These are phyloP conservation scores for Komagataella pseudopastoris DNA, from an alignment of 805 yeast species.

Conservation along the genomic window DNA sequence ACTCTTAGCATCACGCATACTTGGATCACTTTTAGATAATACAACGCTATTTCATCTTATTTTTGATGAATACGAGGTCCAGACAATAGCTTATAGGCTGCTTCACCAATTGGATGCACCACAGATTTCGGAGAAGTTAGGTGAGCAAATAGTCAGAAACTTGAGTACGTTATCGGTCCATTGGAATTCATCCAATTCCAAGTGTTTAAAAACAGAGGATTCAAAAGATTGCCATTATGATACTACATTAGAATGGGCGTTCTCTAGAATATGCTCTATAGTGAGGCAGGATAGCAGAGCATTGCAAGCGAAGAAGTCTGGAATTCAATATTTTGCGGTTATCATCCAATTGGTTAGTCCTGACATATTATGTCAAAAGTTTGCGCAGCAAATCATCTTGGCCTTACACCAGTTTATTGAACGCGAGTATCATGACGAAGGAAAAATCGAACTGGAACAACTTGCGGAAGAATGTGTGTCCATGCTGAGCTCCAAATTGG, in stretches of 20 bases:
- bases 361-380: conserved; percentile 24
- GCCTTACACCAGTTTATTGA: conserved; percentile 38
- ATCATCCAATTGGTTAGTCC: conserved; percentile 23
- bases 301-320: conserved; percentile 46
- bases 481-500: conserved; percentile 53
- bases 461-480: conserved; percentile 55
- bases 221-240: conserved; percentile 11
- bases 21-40: conserved; percentile 33
- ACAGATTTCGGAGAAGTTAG: conserved; percentile 45
- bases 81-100: conserved; percentile 50
- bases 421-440: conserved; percentile 22
- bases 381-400: conserved; percentile 33
- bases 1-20: conserved; percentile 44
- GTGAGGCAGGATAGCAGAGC: conserved; percentile 51
- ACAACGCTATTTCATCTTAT: conserved; percentile 17
- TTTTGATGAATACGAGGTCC: conserved; percentile 36
- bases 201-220: conserved; percentile 14
- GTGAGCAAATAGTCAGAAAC: conserved; percentile 52
- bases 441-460: conserved; percentile 35
- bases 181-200: conserved; percentile 40
- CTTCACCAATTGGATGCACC: conserved; percentile 82
- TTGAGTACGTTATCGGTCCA: conserved; percentile 42
- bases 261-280: conserved; percentile 45
- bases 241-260: conserved; percentile 43
- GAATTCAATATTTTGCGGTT: conserved; percentile 62